Base-by-base conservation (phyloP, 2,329 filamentous ascomycete genomes). In the Trichoderma oligosporum region DNA sequence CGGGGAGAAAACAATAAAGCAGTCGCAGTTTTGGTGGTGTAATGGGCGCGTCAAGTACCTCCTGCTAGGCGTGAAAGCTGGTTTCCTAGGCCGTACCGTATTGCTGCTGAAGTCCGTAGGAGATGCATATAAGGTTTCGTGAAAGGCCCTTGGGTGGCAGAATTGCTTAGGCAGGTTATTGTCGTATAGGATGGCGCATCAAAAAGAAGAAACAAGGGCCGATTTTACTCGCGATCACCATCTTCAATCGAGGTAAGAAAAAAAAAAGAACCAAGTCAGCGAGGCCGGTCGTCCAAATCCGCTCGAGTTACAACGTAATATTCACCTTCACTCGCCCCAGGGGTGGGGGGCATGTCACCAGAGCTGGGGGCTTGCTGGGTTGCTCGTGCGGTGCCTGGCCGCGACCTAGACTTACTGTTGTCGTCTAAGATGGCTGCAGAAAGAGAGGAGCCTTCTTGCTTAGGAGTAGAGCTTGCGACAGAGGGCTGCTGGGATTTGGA, bases 261-360 rank as follows among this genome's bases (percentile, higher is more conserved):
- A 56, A 63, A 46, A 61, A 65, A 56, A 60, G 20, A 44, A 61
- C n/a, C n/a, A 61, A 62, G 68, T 71, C 67, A 71, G 69, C 67
- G 63, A 48, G 64, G 61, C 56, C 39, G 49, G 63, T 70, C 67
- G 63, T 63, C 61, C 52, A 67, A 63, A 60, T 70, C 65, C 58
- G 65, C 66, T 59, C 60, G 64, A 60, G 67, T 65, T 61, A 68
- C 69, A 65, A 73, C 68, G 65, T 73, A 71, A 71, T 78, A 80
- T 78, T 83, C 78, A 83, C 81, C 81, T 82, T 84, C 82, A 75
- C 81, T 83, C 71, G 78, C 80, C 64, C 79, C 80, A 48, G 82
- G 82, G 51, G 81, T 84, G 55, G 81, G 81, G 66, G 81, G 82
- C 77, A 84, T 81, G 64, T 79, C 80, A 60, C 81, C 82, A 61